phyloP scores from a whole-genome alignment of 768 basidiomycete genomes.

The Macrolepiota fuliginosa region DNA sequence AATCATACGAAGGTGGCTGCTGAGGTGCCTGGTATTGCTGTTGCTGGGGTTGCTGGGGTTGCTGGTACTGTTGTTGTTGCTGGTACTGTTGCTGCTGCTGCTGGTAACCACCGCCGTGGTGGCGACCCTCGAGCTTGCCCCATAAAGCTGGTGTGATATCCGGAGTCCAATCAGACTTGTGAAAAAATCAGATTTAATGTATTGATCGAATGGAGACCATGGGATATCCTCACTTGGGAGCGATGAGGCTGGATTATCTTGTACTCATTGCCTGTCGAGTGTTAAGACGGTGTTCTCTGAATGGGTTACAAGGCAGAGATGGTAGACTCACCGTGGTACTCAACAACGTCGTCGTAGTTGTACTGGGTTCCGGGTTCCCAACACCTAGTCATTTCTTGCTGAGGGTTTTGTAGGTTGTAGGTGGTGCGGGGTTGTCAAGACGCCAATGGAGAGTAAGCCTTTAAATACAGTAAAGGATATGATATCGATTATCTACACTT shows the following conservation, averaged over 20 bases:
- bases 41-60: conserved; percentile 26
- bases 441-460: neutral
- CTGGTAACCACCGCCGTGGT: conserved; percentile 12
- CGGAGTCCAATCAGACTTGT: conserved; percentile 69
- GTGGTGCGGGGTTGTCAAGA: neutral
- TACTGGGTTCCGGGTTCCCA: conserved; percentile 71
- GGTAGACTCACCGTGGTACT: conserved; percentile 44
- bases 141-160: conserved; percentile 61
- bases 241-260: conserved; percentile 71
- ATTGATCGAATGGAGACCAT: neutral
- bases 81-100: conserved; percentile 26
- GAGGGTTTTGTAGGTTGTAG: neutral
- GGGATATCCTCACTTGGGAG: conserved; percentile 50
- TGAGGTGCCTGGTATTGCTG: conserved; percentile 12
- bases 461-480: neutral
- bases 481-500: neutral
- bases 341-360: conserved; percentile 49
- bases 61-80: conserved; percentile 24
- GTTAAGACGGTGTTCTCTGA: neutral
- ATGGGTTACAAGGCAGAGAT: neutral
- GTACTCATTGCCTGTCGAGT: conserved; percentile 48
- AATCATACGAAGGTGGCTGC: conserved; percentile 3
- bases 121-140: conserved; percentile 40
- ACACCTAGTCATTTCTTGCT: conserved; percentile 34
- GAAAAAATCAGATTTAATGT: neutral